These are phyloP conservation scores for Astrocystis sublimbata DNA, from an alignment of 495 filamentous ascomycete genomes.

Conservation along the genomic window DNA sequence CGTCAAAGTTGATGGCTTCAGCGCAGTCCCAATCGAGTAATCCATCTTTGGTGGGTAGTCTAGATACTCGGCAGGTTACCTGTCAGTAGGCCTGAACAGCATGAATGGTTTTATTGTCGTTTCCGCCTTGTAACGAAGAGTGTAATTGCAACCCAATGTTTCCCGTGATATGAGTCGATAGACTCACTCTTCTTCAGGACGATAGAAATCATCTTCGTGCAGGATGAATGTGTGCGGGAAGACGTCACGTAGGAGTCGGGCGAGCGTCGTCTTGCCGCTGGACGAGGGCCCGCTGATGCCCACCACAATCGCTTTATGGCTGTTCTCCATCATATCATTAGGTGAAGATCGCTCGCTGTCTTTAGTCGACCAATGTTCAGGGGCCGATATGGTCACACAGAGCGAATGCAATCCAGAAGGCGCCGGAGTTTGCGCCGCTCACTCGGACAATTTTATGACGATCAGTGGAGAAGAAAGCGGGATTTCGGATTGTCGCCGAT, in stretches of 20 bases:
- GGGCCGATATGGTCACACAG: not conserved
- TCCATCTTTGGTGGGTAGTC: constrained; percentile 52
- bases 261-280: constrained; percentile 78
- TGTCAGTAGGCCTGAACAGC: too few relatives aligned
- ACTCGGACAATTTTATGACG: not conserved
- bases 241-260: constrained; percentile 69
- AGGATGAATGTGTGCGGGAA: constrained; percentile 75
- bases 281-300: constrained; percentile 76
- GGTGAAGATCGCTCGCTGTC: not conserved
- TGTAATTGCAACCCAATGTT: not conserved
- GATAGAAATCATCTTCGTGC: constrained; percentile 93
- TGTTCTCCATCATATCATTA: constrained; percentile 3
- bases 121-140: too few relatives aligned
- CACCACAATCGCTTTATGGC: constrained; percentile 58
- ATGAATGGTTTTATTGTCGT: too few relatives aligned
- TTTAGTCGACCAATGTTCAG: not conserved
- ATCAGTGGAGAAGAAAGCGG: constrained; percentile 1
- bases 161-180: not conserved
- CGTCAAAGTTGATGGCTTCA: constrained; percentile 66
- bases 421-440: not conserved
- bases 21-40: constrained; percentile 87
- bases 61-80: constrained; percentile 21
- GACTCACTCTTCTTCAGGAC: constrained; percentile 65
- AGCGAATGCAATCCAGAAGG: not conserved
- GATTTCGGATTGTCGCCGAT: not conserved